Evolutionary conservation across 768 basidiomycete genomes (phyloP).

Genomic region (Calocybe cyanea): DNA sequence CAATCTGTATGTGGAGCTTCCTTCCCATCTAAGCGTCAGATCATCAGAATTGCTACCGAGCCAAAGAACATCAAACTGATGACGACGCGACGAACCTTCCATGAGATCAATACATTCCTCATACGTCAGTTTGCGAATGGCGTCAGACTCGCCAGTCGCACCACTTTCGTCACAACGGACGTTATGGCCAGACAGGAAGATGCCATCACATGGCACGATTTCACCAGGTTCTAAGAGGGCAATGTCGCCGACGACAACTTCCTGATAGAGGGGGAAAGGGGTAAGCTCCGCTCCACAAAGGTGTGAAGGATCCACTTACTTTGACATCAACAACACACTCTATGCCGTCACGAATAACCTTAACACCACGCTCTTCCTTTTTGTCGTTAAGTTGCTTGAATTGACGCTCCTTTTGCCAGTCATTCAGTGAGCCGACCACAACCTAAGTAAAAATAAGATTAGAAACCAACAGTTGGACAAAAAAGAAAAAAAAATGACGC

Average conservation of each 20-base stretch:
- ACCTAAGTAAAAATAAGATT: conserved; percentile 40
- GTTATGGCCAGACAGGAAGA: conserved; percentile 90
- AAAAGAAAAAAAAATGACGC: conserved; percentile 18
- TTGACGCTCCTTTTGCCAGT: conserved; percentile 98
- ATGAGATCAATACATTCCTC: conserved; percentile 62
- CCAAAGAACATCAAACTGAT: background rate
- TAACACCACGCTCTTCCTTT: conserved; percentile 90
- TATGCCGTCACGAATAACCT: conserved; percentile 69
- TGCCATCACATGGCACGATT: conserved; percentile 92
- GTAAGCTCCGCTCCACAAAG: conserved; percentile 1
- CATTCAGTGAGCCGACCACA: conserved; percentile 90
- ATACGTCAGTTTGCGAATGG: conserved; percentile 84
- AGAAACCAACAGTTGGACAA: conserved; percentile 8
- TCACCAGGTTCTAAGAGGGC: conserved; percentile 93
- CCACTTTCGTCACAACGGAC: conserved; percentile 95
- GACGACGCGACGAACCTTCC: background rate
- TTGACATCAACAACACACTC: conserved; percentile 81
- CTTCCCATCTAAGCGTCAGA: conserved; percentile 16
- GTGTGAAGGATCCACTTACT: conserved; percentile 32
- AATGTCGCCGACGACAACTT: conserved; percentile 93
- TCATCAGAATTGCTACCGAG: too few relatives aligned
- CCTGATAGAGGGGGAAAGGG: conserved; percentile 39
- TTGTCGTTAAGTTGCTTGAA: conserved; percentile 90
- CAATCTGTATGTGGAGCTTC: conserved; percentile 72
- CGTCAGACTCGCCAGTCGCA: conserved; percentile 95